Evolutionary conservation across 176 grass and related monocot genomes (phyloP), one percentile per base, ranked within the genome.

Genomic region (Panicum miliaceum): DNA sequence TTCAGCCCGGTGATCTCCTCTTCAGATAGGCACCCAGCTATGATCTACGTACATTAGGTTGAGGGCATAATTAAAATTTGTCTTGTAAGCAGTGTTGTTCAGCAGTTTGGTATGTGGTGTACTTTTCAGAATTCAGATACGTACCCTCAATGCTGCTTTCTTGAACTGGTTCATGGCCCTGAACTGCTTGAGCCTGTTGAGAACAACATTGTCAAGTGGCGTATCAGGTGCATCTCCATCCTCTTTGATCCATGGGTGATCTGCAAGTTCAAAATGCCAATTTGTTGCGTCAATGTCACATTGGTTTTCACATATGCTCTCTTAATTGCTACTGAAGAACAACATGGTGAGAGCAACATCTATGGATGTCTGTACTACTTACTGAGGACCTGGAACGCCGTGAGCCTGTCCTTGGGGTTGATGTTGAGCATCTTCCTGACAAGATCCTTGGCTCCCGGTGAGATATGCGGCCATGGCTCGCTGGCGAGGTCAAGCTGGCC

Each of bases 211-310:
- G 23, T 89, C 90, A 71, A 89, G 90, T 54, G 87, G 90, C 12
- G 87, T 93, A 53, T 94, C 88, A 76, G 91, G 88, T 65, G 88
- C 91, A 23, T 90, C 85, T 36, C 91, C 91, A 61, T 94, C 91
- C 81, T 90, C 91, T 86, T 90, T 94, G 81, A 94, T 94, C 91
- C 91, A 94, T 50, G 91, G 86, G 78, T 93, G 91, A 70, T 93
- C 91, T 93, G 14, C 63, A 73, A 75, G 72, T 58, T 66, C 29
- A 73, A 5, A 40, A 5, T 4, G 40, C 3, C 19, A 64, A 40
- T 83, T 48, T 68, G 42, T 23, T 14, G 41, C 20, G 25, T 43
- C 48, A 54, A 22, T 54, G 69, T 12, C n/a, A 71, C 22, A 47
- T 15, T 20, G 63, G 37, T 1, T 1, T n/a, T 12, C 25, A 65